Evolutionary conservation across 2,329 filamentous ascomycete genomes (phyloP), one percentile per base, ranked within the genome.

Genomic region (Fonsecaea erecta): DNA sequence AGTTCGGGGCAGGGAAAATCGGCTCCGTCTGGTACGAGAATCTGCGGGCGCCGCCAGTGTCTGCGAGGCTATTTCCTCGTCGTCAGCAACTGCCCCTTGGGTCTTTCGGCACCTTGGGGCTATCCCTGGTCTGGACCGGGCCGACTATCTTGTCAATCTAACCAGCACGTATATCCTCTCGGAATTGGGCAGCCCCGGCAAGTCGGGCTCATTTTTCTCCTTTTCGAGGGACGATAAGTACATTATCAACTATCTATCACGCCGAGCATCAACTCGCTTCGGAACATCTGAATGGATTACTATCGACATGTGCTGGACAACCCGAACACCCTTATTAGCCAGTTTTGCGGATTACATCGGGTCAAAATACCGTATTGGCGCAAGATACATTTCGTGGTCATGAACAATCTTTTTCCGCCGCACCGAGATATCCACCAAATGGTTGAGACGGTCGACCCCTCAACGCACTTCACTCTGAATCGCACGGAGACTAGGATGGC

Each of bases 171-270:
- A 99, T 79, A 98, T 99, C 62, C 85, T 99, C 70, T 98, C 95
- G 4, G 95, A 99, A 78, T 85, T 99, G 64, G 95, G 95, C 37
- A 98, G 95, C 3, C 95, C 95, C 1, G 95, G 95, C 66, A 99
- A 99, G 83, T 97, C 93, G 77, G 95, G 95, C 70, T 98, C 93
- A 78, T 99, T 99, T 82, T 99, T 99, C 81, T 99, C 99, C 83
- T 99, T 98, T 80, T 98, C 95, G 54, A 86, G 95, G 74, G 95
- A 99, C 80, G 99, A 99, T 85, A 98, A 97, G 80, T 99, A 99
- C 80, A 99, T 99, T 80, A 99, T 99, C 86, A 99, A 99, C 95
- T 21, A 98, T 99, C 71, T 95, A 99, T 76, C 95, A 98, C 74
- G 88, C 88, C 72, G 95, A 99, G 69, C 81, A 83, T 72, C 83